Percentiles rank a stretch among this genome's conserved stretches.
phyloP scores from a whole-genome alignment of 192 early-diverging fungal genomes.

The Rhizoclosmatium sp. region DNA sequence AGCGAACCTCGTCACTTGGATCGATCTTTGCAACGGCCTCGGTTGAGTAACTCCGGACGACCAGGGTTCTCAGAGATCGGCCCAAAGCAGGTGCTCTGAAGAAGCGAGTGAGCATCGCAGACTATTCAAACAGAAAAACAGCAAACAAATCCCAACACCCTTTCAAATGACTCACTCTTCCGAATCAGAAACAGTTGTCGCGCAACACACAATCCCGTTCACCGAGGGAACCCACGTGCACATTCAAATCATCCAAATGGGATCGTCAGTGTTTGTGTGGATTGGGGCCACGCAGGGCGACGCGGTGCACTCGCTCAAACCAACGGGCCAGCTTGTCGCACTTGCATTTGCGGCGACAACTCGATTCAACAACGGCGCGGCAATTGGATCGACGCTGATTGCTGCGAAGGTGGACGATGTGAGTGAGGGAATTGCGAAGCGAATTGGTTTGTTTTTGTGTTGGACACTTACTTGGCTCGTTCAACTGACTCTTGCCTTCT shows the following conservation, averaged over 20 bases:
- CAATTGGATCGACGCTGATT: neutral
- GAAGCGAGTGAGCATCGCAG: constrained; percentile 5
- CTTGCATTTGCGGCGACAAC: constrained; percentile 11
- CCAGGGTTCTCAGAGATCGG: neutral
- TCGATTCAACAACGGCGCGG: constrained; percentile 16
- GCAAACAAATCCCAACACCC: constrained; percentile 3
- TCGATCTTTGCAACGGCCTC: constrained; percentile 15
- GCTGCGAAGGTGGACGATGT: neutral
- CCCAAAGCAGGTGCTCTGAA: neutral
- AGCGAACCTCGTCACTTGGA: constrained; percentile 14
- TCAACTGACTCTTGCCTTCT: neutral
- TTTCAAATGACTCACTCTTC: neutral
- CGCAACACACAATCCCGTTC: neutral
- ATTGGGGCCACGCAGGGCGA: neutral
- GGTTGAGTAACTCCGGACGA: neutral
- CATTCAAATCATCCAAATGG: constrained; percentile 5
- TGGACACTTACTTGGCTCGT: neutral
- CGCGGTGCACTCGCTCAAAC: neutral
- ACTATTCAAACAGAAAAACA: constrained; percentile 20
- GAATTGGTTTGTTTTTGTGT: constrained; percentile 9
- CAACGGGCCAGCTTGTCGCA: neutral
- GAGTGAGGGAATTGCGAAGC: constrained; percentile 7
- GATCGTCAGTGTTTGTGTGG: constrained; percentile 12
- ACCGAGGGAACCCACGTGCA: neutral
- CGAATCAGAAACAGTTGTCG: neutral